Conservation (phyloP, 805 yeast species). For the Spathaspora gorwiae region DNA sequence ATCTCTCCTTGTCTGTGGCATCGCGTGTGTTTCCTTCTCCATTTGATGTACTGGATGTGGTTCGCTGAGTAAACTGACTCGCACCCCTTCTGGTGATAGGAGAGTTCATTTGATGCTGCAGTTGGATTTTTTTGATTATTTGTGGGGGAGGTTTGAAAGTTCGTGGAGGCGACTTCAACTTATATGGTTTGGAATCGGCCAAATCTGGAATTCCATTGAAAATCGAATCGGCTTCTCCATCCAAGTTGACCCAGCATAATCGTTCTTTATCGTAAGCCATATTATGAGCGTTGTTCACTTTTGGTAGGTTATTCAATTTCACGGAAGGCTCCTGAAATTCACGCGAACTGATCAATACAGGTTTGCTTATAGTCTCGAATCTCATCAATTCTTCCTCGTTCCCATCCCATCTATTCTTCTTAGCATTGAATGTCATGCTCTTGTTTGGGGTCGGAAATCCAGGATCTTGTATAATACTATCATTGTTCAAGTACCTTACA, state of each 20-base stretch:
- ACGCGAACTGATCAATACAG: constrained; percentile 31
- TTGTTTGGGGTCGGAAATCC: constrained; percentile 15
- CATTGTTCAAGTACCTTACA: constrained; percentile 23
- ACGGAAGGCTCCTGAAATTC: constrained; percentile 14
- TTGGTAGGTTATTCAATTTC: constrained; percentile 8
- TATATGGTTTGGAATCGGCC: constrained; percentile 3
- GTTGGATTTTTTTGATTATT: background rate
- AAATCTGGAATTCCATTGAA: constrained; percentile 50
- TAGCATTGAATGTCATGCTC: constrained; percentile 53
- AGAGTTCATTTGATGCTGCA: background rate
- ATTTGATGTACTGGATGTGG: constrained; percentile 25
- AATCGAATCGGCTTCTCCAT: constrained; percentile 34
- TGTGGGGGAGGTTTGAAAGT: background rate
- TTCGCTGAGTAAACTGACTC: constrained; percentile 35
- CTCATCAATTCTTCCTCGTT: constrained; percentile 53
- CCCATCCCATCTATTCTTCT: constrained; percentile 57
- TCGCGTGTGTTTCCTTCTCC: background rate
- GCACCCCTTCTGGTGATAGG: constrained; percentile 20
- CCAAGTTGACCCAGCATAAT: constrained; percentile 54
- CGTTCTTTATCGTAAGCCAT: constrained; percentile 60
- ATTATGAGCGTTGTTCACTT: constrained; percentile 14
- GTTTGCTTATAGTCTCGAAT: constrained; percentile 43
- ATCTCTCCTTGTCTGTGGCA: constrained; percentile 10
- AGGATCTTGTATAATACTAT: constrained; percentile 8
- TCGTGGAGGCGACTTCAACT: constrained; percentile 2